phyloP scores from a whole-genome alignment of 108 stramenopile genomes.

The Cylindrotheca fusiformis region DNA sequence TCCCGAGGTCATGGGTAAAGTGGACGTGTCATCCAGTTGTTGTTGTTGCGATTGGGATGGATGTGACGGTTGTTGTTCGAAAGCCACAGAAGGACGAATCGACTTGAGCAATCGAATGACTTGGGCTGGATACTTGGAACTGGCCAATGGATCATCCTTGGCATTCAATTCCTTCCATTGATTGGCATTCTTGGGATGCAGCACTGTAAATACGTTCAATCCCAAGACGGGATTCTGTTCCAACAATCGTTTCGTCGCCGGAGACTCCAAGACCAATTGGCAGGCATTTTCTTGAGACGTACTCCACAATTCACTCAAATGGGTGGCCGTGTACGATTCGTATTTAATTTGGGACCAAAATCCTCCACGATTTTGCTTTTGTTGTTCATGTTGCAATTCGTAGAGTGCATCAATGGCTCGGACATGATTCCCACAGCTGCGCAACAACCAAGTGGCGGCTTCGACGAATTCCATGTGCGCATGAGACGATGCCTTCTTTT shows the following conservation, averaged over 20 bases:
- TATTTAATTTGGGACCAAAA: constrained; percentile 88
- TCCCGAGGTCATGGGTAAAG: constrained; percentile 73
- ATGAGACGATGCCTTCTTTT: constrained; percentile 1
- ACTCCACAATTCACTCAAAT: constrained; percentile 83
- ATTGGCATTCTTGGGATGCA: constrained; percentile 69
- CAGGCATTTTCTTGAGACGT: constrained; percentile 56
- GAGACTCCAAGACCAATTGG: constrained; percentile 61
- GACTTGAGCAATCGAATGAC: constrained; percentile 79
- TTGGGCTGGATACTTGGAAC: constrained; percentile 51
- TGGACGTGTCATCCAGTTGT: constrained; percentile 4
- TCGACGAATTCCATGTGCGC: constrained; percentile 74
- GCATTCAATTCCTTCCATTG: constrained; percentile 65
- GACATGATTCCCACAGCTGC: constrained; percentile 78
- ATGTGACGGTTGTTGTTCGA: constrained; percentile 4
- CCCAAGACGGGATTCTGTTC: constrained; percentile 78
- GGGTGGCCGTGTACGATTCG: constrained; percentile 79
- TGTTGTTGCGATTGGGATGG: constrained; percentile 7
- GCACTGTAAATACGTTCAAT: constrained; percentile 76
- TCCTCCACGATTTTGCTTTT: constrained; percentile 20
- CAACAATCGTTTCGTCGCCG: constrained; percentile 64
- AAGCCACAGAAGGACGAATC: constrained; percentile 27
- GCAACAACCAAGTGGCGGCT: constrained; percentile 79
- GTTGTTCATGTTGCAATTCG: constrained; percentile 38
- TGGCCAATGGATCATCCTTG: constrained; percentile 63
- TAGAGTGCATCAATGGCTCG: constrained; percentile 70